Base-by-base conservation (phyloP, 2,329 filamentous ascomycete species). In the Nemania diffusa region DNA sequence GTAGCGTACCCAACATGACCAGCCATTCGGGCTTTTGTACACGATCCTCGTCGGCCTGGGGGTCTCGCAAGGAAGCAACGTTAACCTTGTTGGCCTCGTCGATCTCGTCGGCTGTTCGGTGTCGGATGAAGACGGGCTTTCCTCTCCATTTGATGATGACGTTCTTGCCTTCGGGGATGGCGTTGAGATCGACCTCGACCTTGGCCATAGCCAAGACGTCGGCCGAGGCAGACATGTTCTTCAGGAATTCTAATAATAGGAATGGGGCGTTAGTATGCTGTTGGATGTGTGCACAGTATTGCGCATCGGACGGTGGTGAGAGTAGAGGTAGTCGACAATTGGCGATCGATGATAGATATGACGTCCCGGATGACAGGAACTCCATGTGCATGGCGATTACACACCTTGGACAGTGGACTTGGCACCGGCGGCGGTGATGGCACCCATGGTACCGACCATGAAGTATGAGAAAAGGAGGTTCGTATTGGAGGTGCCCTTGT, bases 111-210 rank as follows among this genome's bases (percentile, higher is more conserved):
- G 89, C 84, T 76, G 96, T 99, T 80, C 96, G 93, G 91, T 99
- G 96, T 82, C 96, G 94, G 89, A 99, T 94, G 88, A 99, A 99
- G 82, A 99, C 94, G 82, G 96, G 96, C 92, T 99, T 99, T 82
- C 96, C 96, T 87, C 96, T 92, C 96, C 96, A 99, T 87, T 99
- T 99, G 88, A 99, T 97, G 82, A 99, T 97, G 81, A 99, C 96
- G 86, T 99, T 99, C 92, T 98, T 99, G 88, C 96, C 96, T 87
- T 98, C 95, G 71, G 96, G 96, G 78, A 99, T 98, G 72, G 93
- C 82, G 77, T 86, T 87, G 74, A 99, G 91, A 82, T 97, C 93
- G 76, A 99, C 92, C 87, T 99, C 96, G 76, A 99, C 96, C 91
- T 99, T 99, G 83, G 96, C 96, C 90, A 97, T 97, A 80, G 97